Evolutionary conservation across 176 grass and related monocot genomes (phyloP), one percentile per base, ranked within the genome.

Genomic region (Puccinellia tenuiflora): DNA sequence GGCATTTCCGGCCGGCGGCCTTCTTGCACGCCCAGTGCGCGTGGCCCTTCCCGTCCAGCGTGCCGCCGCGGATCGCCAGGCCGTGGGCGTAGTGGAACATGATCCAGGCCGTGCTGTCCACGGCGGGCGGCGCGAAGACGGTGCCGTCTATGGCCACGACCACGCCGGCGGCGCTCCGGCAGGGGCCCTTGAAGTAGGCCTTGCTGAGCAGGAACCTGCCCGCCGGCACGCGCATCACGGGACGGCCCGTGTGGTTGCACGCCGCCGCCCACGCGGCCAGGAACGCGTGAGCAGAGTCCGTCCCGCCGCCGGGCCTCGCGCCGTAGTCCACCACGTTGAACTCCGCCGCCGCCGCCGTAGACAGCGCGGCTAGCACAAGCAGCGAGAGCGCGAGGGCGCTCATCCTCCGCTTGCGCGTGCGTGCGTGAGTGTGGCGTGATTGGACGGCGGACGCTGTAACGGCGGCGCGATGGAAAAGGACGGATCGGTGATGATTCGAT

Each of bases 61-160:
- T 90, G 1, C 90, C 90, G 39, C 90, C 85, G 42, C 62, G 52
- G 80, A 95, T 60, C 42, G 90, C 74, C 60, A 92, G 43, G 21
- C 92, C 85, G 31, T 92, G 24, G n/a, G 89, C 90, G 62, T 90
- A 88, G 81, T 95, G 83, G 48, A 95, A 95, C 82, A 61, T 55
- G 33, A 95, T 86, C 92, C 90, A 95, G 22, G 76, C 30, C 28
- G 22, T 48, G 43, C 7, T 39, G 61, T 28, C 78, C 66, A 88
- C 83, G 4, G 78, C 39, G 8, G 74, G 22, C 11, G 87, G 87
- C 45, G 90, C 87, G 42, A 95, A 43, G 12, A 95, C 82, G 42
- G 82, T 78, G 10, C 90, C 87, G n/a, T 79, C 31, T 61, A 95
- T 33, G 60, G 84, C 78, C 11, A 95, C 20, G 12, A 59, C 81